Evolutionary conservation across 2,329 filamentous ascomycete species (phyloP).

Genomic region (Nothophoma quercina): DNA sequence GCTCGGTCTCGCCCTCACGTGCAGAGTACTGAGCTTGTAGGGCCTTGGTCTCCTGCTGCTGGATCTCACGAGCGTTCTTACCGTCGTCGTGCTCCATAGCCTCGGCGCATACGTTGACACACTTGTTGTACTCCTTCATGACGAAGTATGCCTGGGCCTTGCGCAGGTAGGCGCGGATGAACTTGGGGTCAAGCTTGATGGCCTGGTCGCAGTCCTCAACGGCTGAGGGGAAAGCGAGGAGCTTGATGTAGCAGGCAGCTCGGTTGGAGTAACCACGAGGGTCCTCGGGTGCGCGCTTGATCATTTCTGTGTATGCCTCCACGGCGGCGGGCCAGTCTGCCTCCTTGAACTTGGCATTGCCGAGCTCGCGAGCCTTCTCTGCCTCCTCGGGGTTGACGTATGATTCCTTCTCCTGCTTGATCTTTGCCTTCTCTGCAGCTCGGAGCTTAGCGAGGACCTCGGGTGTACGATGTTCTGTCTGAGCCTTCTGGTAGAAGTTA

Average conservation of each 20-base stretch:
- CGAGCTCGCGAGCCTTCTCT: slow-evolving; percentile 92
- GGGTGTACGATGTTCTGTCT: slow-evolving; percentile 95
- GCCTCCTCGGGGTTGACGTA: slow-evolving; percentile 93
- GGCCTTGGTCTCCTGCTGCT: slow-evolving; percentile 93
- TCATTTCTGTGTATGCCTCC: slow-evolving; percentile 94
- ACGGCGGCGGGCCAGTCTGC: slow-evolving; percentile 95
- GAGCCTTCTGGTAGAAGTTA: slow-evolving; percentile 88
- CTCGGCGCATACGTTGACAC: slow-evolving; percentile 85
- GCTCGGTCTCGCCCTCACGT: slow-evolving; percentile 92
- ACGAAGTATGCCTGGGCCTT: slow-evolving; percentile 95
- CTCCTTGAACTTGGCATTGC: slow-evolving; percentile 97
- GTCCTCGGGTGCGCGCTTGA: slow-evolving; percentile 91
- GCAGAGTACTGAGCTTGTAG: slow-evolving; percentile 87
- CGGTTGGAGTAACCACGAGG: slow-evolving; percentile 97
- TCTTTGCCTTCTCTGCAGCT: slow-evolving; percentile 85
- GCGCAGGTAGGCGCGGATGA: slow-evolving; percentile 94
- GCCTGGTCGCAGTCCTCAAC: slow-evolving; percentile 91
- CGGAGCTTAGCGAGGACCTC: slow-evolving; percentile 94
- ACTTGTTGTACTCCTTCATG: slow-evolving; percentile 98
- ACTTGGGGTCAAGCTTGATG: slow-evolving; percentile 88
- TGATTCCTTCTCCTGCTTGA: slow-evolving; percentile 73
- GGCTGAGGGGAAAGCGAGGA: slow-evolving; percentile 93
- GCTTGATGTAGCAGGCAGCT: slow-evolving; percentile 94
- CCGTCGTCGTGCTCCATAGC: slow-evolving; percentile 80
- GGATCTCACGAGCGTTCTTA: slow-evolving; percentile 89